phyloP scores from a whole-genome alignment of 1,139 yeast species.

The Protomyces arabidopsidicola region DNA sequence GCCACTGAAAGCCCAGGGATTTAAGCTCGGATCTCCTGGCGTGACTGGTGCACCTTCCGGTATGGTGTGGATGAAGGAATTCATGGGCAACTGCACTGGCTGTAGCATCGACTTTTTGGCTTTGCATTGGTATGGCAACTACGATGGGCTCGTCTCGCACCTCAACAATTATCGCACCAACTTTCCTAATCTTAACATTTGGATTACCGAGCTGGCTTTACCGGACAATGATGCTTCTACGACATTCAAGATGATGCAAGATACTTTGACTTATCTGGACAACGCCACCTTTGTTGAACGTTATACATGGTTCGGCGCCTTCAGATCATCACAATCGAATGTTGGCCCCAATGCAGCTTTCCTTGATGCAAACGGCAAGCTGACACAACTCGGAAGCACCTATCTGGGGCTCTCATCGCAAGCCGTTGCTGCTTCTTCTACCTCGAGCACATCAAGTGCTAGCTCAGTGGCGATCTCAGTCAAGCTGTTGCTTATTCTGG shows the following conservation, averaged over 20 bases:
- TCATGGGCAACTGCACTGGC: constrained; percentile 21
- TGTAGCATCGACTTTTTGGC: constrained; percentile 23
- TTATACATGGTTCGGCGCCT: constrained; percentile 26
- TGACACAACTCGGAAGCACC: constrained; percentile 6
- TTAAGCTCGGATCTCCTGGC: constrained; percentile 24
- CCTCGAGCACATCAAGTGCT: background rate
- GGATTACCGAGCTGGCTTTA: constrained; percentile 26
- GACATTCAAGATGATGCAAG: constrained; percentile 2
- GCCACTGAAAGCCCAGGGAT: constrained; percentile 15
- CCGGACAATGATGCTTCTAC: background rate
- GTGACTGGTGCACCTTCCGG: constrained; percentile 23
- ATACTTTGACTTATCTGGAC: constrained; percentile 12
- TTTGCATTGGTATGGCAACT: constrained; percentile 23
- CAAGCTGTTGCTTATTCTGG: background rate
- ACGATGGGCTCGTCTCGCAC: constrained; percentile 11
- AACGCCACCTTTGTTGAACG: constrained; percentile 19
- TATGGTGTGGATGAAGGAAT: constrained; percentile 18
- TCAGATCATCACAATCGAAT: constrained; percentile 4
- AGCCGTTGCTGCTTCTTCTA: background rate
- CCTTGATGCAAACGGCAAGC: constrained; percentile 11
- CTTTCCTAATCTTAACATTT: constrained; percentile 6
- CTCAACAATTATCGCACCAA: constrained; percentile 6
- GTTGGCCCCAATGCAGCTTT: constrained; percentile 26
- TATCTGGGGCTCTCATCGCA: constrained; percentile 4
- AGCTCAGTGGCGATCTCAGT: background rate